Base-by-base conservation (phyloP, 2,329 filamentous ascomycete genomes). In the Sclerotinia glacialis region DNA sequence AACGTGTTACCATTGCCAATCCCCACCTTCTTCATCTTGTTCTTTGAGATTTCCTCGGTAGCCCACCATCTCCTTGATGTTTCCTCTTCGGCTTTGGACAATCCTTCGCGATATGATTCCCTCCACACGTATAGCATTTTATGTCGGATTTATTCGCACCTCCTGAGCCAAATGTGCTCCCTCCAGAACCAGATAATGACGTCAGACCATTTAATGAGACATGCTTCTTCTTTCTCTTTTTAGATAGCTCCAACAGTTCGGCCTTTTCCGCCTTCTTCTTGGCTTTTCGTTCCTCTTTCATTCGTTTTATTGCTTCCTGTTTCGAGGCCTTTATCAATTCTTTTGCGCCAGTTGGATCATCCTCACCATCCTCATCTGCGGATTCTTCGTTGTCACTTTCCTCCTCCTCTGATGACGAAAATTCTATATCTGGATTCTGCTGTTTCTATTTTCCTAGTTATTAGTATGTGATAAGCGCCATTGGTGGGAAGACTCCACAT, bases 141-240 rank as follows among this genome's bases (percentile, higher is more conserved):
- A 66, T 67, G 18, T 54, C 69, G 21, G 62, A 65, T 58, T 77
- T 49, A 6, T 37, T 76, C 68, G 70, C 72, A 66, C 70, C 70
- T 66, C 68, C 74, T 76, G 50, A 53, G 26, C 50, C 50, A 34
- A 53, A 34, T 34, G 50, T 11, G 28, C 28, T 3, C 26, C 69
- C 76, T 75, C 67, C 65, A 50, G 77, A 76, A 49, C 80, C 80
- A 67, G 88, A 90, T 56, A 91, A 85, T 1, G 86, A 88, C 5
- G 81, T 83, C 66, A 88, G 75, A 31, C 81, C 58, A 16, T 89
- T 89, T 66, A 92, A 78, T 68, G 88, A 88, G 62, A 91, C 81
- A 65, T 89, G 85, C 75, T 88, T 89, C 76, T 86, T 86, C 72
- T 85, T 83, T 54, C 86, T 80, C 74, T 84, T 83, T 52, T 86